Conservation (phyloP, 495 filamentous ascomycete species). For the Sphaerosporella brunnea region DNA sequence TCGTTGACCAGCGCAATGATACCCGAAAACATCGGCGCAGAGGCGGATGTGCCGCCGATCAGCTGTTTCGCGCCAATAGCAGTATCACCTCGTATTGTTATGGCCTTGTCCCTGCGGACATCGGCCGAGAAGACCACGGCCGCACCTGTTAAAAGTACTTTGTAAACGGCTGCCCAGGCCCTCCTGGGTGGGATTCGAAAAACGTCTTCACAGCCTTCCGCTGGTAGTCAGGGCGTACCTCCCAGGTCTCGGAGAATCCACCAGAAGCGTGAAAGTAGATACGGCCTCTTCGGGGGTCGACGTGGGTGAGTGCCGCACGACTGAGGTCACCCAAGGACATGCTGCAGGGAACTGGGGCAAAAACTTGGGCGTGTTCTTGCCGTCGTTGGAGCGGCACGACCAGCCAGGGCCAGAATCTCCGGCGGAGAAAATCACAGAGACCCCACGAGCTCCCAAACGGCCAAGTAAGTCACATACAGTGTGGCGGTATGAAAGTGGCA, state of each 20-base stretch:
- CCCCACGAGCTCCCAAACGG: constrained; percentile 53
- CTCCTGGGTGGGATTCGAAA: constrained; percentile 28
- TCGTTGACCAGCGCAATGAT: constrained; percentile 43
- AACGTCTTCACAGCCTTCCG: constrained; percentile 38
- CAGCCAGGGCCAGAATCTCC: constrained; percentile 51
- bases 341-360: constrained; percentile 52
- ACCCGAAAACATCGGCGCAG: constrained; percentile 36
- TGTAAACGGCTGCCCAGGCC: constrained; percentile 29
- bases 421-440: constrained; percentile 49
- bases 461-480: constrained; percentile 55
- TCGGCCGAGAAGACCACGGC: constrained; percentile 60
- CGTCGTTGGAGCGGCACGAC: constrained; percentile 48
- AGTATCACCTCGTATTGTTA: constrained; percentile 8
- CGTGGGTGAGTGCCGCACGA: constrained; percentile 59
- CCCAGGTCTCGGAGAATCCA: constrained; percentile 56
- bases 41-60: constrained; percentile 25
- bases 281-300: too few relatives aligned
- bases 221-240: constrained; percentile 48
- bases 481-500: constrained; percentile 45
- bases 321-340: constrained; percentile 67
- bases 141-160: constrained; percentile 41
- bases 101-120: constrained; percentile 33
- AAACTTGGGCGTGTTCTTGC: constrained; percentile 42
- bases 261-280: too few relatives aligned
- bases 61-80: background rate